Evolutionary conservation across 2,329 filamentous ascomycete genomes (phyloP).

Genomic region (Clarireedia paspali): DNA sequence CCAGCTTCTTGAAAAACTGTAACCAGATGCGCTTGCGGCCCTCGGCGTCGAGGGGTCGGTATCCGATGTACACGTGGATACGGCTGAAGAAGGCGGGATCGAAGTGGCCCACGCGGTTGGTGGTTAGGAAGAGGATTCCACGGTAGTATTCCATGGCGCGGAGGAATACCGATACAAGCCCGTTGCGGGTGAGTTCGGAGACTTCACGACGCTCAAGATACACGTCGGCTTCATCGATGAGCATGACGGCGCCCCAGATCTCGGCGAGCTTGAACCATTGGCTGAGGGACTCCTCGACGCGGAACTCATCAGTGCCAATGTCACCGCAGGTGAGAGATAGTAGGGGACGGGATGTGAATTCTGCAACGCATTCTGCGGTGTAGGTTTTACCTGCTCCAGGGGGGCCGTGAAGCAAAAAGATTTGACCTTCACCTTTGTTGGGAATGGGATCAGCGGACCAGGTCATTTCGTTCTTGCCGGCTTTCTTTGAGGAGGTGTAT

Average conservation of each 20-base stretch:
- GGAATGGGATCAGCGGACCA: constrained; percentile 17
- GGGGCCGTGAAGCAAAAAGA: constrained; percentile 19
- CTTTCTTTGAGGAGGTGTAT: constrained; percentile 11
- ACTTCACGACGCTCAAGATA: constrained; percentile 33
- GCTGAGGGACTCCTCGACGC: constrained; percentile 40
- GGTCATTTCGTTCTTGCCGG: constrained; percentile 2
- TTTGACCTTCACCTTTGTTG: constrained; percentile 20
- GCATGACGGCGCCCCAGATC: constrained; percentile 42
- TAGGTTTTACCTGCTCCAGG: constrained; percentile 21
- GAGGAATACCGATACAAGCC: constrained; percentile 33
- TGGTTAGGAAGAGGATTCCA: constrained; percentile 37
- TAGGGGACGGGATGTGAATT: constrained; percentile 20
- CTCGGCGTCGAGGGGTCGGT: constrained; percentile 23
- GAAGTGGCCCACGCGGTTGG: constrained; percentile 33
- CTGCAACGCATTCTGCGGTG: constrained; percentile 22
- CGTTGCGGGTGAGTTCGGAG: constrained; percentile 29
- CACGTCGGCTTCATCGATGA: constrained; percentile 47
- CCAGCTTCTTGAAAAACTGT: constrained; percentile 19
- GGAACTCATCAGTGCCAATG: constrained; percentile 38
- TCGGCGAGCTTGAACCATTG: constrained; percentile 40
- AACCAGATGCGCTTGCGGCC: constrained; percentile 27
- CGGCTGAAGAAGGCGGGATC: constrained; percentile 34
- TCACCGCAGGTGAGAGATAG: constrained; percentile 37
- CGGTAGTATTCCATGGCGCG: constrained; percentile 35
- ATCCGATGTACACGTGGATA: constrained; percentile 31